These are phyloP conservation scores for Trichoderma citrinoviride DNA, from an alignment of 2,329 filamentous ascomycete species.

Conservation along the genomic window DNA sequence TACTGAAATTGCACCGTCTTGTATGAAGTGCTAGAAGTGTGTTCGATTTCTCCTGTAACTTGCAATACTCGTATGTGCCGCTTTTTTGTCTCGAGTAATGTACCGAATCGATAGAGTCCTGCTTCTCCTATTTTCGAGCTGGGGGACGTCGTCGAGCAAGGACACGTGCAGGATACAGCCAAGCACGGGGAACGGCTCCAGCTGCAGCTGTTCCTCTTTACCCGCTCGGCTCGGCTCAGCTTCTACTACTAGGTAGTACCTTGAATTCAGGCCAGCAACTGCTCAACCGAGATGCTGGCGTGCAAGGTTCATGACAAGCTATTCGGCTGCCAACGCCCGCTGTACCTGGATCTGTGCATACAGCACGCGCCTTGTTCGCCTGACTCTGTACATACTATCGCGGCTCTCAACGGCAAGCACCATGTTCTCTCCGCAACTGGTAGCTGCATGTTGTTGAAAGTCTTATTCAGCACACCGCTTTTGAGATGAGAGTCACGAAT, in stretches of 20 bases:
- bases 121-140: not conserved
- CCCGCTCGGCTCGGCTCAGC: not conserved
- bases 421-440: not conserved
- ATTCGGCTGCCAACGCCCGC: too few relatives aligned
- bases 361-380: too few relatives aligned
- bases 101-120: not conserved
- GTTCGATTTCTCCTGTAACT: not conserved
- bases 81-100: not conserved
- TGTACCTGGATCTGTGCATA: too few relatives aligned
- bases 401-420: not conserved
- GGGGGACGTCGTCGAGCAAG: not conserved
- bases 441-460: too few relatives aligned
- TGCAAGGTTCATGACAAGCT: too few relatives aligned
- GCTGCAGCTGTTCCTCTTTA: not conserved
- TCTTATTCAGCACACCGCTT: not conserved
- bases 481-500: not conserved
- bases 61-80: not conserved
- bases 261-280: too few relatives aligned
- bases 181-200: not conserved
- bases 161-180: not conserved
- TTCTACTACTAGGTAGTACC: too few relatives aligned
- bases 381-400: too few relatives aligned
- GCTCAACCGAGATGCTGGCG: too few relatives aligned
- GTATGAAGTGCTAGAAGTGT: too few relatives aligned
- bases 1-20: not conserved